Evolutionary conservation across 2,329 filamentous ascomycete species (phyloP).

Genomic region (Scedosporium aurantiacum): DNA sequence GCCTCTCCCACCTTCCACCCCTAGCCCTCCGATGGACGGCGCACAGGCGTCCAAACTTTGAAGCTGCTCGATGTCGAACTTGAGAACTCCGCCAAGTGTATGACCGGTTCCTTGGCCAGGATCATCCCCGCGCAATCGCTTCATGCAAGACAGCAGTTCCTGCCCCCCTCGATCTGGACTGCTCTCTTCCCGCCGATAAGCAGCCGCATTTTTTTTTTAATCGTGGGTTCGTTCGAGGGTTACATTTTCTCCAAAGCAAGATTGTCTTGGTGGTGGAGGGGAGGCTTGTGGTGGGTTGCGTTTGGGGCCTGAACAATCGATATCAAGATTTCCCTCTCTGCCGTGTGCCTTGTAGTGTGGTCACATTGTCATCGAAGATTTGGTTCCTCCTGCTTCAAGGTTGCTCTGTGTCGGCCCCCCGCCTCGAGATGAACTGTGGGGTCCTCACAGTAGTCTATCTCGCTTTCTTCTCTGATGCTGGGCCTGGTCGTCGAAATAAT

Average conservation of each 20-base stretch:
- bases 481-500: neutral
- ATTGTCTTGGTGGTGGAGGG: no score
- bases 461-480: no score
- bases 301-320: no score
- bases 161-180: neutral
- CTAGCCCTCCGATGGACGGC: neutral
- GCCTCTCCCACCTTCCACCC: neutral
- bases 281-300: no score
- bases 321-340: no score
- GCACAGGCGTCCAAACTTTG: neutral
- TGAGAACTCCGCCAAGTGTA: no score
- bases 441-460: no score
- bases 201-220: neutral
- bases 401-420: no score
- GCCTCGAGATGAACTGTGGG: no score
- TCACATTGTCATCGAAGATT: no score
- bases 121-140: neutral
- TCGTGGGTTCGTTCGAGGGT: neutral
- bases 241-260: neutral
- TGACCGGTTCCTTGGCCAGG: neutral
- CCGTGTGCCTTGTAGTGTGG: no score
- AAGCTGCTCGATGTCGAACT: neutral
- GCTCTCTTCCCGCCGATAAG: neutral
- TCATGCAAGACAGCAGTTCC: neutral
- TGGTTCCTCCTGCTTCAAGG: no score